phyloP scores from a whole-genome alignment of 202 grass and related monocot species.

The Setaria italica region DNA sequence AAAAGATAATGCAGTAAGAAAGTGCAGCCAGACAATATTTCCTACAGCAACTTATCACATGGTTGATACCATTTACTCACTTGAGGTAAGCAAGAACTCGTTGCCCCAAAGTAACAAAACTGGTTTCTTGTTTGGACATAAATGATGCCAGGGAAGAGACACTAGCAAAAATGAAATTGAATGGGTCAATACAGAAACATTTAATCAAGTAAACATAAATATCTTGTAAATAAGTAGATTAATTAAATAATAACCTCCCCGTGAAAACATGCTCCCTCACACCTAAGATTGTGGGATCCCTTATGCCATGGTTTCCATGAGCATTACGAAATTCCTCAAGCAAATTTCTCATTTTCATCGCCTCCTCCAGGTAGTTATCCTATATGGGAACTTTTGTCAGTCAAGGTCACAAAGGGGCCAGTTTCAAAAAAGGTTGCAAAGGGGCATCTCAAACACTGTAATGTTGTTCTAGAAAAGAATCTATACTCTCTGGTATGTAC shows the following conservation, averaged over 20 bases:
- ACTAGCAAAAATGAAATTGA: conserved; percentile 54
- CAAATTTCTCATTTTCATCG: conserved; percentile 98
- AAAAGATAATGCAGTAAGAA: conserved; percentile 4
- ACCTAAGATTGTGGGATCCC: conserved; percentile 83
- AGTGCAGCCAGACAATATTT: conserved; percentile 28
- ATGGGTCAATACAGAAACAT: conserved; percentile 36
- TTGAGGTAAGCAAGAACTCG: conserved; percentile 93
- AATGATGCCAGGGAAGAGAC: conserved; percentile 95
- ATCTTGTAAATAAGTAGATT: conserved; percentile 40
- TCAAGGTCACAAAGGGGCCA: conserved; percentile 5
- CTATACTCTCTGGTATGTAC: neutral
- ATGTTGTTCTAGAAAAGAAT: neutral
- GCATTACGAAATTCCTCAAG: conserved; percentile 78
- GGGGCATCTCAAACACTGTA: conserved; percentile 1
- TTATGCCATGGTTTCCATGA: conserved; percentile 69
- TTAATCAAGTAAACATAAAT: conserved; percentile 37
- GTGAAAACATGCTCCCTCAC: conserved; percentile 98
- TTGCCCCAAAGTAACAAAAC: conserved; percentile 99
- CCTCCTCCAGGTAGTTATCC: conserved; percentile 99
- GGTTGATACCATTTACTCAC: conserved; percentile 64
- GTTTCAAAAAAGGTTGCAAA: neutral
- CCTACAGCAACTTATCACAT: neutral
- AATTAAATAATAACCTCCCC: conserved; percentile 68
- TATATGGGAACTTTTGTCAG: conserved; percentile 42
- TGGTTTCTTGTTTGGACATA: conserved; percentile 99